Conservation (phyloP, 2,329 filamentous ascomycete genomes). For the Colletotrichum navitas region DNA sequence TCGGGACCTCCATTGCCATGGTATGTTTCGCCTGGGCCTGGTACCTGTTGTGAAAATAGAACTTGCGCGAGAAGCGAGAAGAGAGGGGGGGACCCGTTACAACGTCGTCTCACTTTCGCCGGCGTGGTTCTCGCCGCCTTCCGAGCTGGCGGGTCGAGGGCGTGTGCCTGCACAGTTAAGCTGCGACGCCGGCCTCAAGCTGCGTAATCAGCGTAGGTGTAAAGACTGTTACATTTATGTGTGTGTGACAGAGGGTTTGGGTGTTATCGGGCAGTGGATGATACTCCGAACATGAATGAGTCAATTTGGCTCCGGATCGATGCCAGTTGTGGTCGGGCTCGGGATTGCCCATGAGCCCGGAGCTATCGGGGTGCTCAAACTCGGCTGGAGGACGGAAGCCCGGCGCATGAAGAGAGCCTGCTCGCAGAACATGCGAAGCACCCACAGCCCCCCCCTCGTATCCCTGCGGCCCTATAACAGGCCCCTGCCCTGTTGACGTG, state of each 20-base stretch:
- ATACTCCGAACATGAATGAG: slow-evolving; percentile 25
- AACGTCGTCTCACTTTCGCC: slow-evolving; percentile 14
- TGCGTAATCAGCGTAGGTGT: slow-evolving; percentile 5
- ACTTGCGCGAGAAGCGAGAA: not conserved
- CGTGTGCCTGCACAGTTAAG: slow-evolving; percentile 16
- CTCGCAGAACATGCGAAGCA: no score
- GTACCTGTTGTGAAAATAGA: slow-evolving; percentile 16
- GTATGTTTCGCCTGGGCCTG: slow-evolving; percentile 35
- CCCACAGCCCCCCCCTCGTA: not conserved
- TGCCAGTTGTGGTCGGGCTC: not conserved
- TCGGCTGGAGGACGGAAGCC: not conserved
- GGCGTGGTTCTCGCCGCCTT: slow-evolving; percentile 29
- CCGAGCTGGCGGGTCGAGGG: not conserved
- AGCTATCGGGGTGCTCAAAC: not conserved
- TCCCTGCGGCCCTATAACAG: not conserved
- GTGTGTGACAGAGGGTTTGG: slow-evolving; percentile 30
- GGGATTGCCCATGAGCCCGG: no score
- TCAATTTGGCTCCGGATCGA: not conserved
- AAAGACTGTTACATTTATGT: slow-evolving; percentile 16
- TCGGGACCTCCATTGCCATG: slow-evolving; percentile 34
- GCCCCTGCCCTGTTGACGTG: not conserved
- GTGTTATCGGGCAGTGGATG: slow-evolving; percentile 29
- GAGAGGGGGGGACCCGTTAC: slow-evolving; percentile 4
- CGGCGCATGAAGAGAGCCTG: no score
- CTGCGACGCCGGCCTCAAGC: not conserved